Evolutionary conservation across 1,284 basidiomycete genomes (phyloP).

Genomic region (Malassezia brasiliensis): DNA sequence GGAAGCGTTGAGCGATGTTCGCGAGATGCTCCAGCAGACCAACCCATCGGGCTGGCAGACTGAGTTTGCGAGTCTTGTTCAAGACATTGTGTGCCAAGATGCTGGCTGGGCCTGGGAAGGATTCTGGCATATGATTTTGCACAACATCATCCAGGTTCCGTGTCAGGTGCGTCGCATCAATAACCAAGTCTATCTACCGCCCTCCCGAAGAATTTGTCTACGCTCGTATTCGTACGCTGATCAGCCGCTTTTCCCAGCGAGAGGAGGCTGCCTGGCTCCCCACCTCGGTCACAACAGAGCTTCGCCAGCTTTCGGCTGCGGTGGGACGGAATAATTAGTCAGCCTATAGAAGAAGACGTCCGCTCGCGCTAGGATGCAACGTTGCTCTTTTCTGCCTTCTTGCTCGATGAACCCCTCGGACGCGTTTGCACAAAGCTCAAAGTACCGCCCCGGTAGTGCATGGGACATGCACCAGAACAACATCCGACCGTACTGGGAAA

Average conservation of each 20-base stretch:
- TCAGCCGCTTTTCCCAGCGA: conserved; percentile 6
- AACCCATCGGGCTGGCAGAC: conserved; percentile 18
- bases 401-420: not conserved
- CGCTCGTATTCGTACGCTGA: not conserved
- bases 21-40: conserved; percentile 44
- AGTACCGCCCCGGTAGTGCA: not conserved
- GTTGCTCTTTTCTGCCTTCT: not conserved
- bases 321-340: not conserved
- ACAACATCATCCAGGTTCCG: conserved; percentile 19
- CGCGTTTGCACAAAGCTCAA: not conserved
- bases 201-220: not conserved
- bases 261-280: conserved; percentile 2
- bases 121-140: conserved; percentile 37
- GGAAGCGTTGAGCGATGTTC: conserved; percentile 51
- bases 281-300: not conserved
- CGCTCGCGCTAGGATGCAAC: not conserved
- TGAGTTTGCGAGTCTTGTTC: conserved; percentile 28
- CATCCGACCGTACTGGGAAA: not conserved
- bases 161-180: not conserved
- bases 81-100: conserved; percentile 29
- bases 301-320: not conserved
- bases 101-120: conserved; percentile 43
- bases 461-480: not conserved
- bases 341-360: not conserved
- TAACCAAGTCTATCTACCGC: not conserved